A percentile compares a stretch with the other conserved stretches of the same genome.
Evolutionary conservation across 225 moss, liverwort and hornwort species (phyloP).

Genomic region (Marchantia polymorpha): DNA sequence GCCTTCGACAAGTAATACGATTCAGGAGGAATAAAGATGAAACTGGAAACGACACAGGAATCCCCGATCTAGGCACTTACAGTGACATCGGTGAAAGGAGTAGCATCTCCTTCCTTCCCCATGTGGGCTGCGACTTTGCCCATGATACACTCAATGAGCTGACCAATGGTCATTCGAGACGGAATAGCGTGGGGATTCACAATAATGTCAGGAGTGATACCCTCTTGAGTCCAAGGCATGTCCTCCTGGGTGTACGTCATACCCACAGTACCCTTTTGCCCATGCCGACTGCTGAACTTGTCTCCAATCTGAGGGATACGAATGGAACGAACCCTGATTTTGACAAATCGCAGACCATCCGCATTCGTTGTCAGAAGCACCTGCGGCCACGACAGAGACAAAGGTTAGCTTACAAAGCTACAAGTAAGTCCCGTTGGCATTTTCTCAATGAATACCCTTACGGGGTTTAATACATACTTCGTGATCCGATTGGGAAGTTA

Average conservation of each 20-base stretch:
- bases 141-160: constrained; percentile 99
- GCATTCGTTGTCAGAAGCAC: constrained; percentile 96
- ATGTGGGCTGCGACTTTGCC: constrained; percentile 99
- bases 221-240: constrained; percentile 99
- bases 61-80: constrained; percentile 38
- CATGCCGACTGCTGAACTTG: constrained; percentile 98
- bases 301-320: constrained; percentile 99
- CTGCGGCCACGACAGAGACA: constrained; percentile 8
- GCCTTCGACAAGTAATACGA: background rate
- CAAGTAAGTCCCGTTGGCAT: background rate
- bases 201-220: constrained; percentile 98
- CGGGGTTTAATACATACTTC: background rate
- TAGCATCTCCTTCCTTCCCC: constrained; percentile 99
- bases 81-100: constrained; percentile 96
- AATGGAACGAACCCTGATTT: constrained; percentile 96
- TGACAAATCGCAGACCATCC: constrained; percentile 94
- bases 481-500: background rate
- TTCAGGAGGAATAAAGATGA: background rate
- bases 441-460: background rate
- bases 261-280: constrained; percentile 98
- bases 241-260: constrained; percentile 99
- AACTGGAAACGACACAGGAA: background rate
- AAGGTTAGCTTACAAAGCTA: background rate
- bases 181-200: constrained; percentile 99
- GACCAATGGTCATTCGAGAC: constrained; percentile 99